Evolutionary conservation across 2,329 filamentous ascomycete genomes (phyloP), one percentile per base, ranked within the genome.

Genomic region (Fusarium incarnatum): DNA sequence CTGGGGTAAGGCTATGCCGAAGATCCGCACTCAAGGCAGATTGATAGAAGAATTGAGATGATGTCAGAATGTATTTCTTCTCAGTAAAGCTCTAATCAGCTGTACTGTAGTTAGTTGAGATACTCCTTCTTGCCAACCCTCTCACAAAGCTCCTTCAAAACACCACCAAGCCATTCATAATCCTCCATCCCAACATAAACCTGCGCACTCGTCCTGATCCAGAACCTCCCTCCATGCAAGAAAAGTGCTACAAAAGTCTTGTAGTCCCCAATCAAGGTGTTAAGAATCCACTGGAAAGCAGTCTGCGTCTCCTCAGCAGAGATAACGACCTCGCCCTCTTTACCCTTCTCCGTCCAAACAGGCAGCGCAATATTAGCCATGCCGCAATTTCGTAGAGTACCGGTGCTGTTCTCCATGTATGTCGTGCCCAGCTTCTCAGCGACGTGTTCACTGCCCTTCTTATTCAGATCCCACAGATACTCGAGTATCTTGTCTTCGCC

Each of bases 141-240:
- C 54, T 79, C 76, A 59, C 80, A 81, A 16, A 87, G 47, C 40
- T 82, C 79, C 76, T 87, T 86, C 74, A 96, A 78, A 11, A 86
- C 81, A 53, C 83, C 76, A 0, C 85, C 92, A 6, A 86, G 85
- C 87, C 88, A 92, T 77, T 91, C 87, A 76, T 96, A 97, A 79
- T 98, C 94, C 15, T 84, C 84, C 69, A 91, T 77, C 27, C 93
- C 93, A n/a, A 98, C 80, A 77, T 96, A 98, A 0, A 96, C 86
- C 83, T 97, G 94, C 16, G 88, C 93, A 76, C 92, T 94, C 49
- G 97, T 75, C 50, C 95, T 83, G 0, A 86, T 83, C 92, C 92
- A 97, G 77, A 90, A 87, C 56, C 84, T 84, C 0, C 85, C 86
- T 0, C 81, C 84, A 70, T 94, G 89, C 11, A 85, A 79, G 60